phyloP scores from a whole-genome alignment of 495 filamentous ascomycete genomes.

The Neohortaea acidophila region DNA sequence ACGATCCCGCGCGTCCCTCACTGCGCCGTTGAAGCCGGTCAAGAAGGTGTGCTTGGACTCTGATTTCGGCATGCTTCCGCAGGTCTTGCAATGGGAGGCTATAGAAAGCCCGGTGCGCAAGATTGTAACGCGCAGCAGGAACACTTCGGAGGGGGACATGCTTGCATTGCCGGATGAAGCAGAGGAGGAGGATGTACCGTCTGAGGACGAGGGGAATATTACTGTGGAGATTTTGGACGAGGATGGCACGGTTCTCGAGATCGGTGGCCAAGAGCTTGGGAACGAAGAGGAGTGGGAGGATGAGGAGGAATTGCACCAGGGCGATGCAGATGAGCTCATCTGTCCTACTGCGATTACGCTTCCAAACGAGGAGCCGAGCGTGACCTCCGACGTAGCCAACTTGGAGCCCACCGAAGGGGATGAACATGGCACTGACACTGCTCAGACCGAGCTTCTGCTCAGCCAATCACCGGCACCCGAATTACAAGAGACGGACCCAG shows the following conservation, averaged over 20 bases:
- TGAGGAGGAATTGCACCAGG: not conserved
- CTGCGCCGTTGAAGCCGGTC: constrained; percentile 6
- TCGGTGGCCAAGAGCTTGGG: constrained; percentile 3
- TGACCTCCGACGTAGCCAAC: no score
- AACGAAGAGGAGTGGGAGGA: constrained; percentile 6
- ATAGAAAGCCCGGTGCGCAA: constrained; percentile 11
- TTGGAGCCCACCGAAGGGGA: no score
- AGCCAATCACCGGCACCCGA: no score
- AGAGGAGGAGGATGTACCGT: constrained; percentile 1
- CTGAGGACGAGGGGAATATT: constrained; percentile 7
- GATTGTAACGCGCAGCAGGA: constrained; percentile 16
- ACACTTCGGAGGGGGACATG: not conserved
- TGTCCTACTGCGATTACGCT: no score
- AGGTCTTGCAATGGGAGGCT: constrained; percentile 9
- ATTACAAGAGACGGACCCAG: no score
- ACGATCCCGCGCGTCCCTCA: no score
- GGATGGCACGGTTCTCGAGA: not conserved
- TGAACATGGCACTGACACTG: no score
- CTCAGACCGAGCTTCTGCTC: no score
- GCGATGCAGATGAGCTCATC: not conserved
- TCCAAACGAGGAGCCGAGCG: no score
- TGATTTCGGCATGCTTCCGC: constrained; percentile 1
- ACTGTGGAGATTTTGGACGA: constrained; percentile 5
- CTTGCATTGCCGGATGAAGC: constrained; percentile 3
- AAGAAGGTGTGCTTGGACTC: constrained; percentile 15